These are phyloP conservation scores for Adiantum capillusveneris DNA, from an alignment of 75 land plant genomes.

Conservation along the genomic window DNA sequence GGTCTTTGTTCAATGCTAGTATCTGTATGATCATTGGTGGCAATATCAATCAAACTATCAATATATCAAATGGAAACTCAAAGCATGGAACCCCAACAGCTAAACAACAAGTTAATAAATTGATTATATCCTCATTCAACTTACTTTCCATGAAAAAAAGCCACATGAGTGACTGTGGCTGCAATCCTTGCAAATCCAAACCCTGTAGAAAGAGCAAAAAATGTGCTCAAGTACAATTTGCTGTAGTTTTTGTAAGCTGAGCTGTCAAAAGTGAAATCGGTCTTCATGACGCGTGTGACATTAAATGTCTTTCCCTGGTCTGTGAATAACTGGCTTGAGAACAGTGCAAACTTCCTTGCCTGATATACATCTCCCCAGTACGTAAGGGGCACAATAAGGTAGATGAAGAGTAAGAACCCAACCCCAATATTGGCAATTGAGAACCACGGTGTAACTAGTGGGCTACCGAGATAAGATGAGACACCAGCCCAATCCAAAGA, in stretches of 20 bases:
- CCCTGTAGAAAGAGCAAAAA: conserved; percentile 80
- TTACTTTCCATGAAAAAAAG: conserved; percentile 78
- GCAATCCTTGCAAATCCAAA: conserved; percentile 77
- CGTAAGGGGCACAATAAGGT: conserved; percentile 53
- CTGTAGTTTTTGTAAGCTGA: conserved; percentile 67
- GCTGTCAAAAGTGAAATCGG: conserved; percentile 45
- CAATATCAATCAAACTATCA: too few relatives aligned
- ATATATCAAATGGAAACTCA: background rate
- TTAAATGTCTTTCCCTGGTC: conserved; percentile 54
- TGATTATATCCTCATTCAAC: background rate
- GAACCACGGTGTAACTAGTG: conserved; percentile 75
- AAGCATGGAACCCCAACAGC: background rate
- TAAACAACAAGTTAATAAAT: background rate
- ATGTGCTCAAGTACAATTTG: conserved; percentile 61
- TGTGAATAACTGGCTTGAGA: conserved; percentile 68
- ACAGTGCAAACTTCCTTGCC: conserved; percentile 71
- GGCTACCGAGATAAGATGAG: conserved; percentile 75
- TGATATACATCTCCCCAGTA: conserved; percentile 79
- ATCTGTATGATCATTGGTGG: too few relatives aligned
- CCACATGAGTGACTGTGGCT: conserved; percentile 77
- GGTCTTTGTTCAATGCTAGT: too few relatives aligned
- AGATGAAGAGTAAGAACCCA: conserved; percentile 72
- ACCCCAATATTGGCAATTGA: conserved; percentile 62
- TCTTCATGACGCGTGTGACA: conserved; percentile 50
- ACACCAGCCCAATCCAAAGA: conserved; percentile 84